A percentile compares a stretch with the other conserved stretches of the same genome.
These are phyloP conservation scores for Blastobotrys petasosporus DNA, from an alignment of 1,139 yeast genomes.

Conservation along the genomic window DNA sequence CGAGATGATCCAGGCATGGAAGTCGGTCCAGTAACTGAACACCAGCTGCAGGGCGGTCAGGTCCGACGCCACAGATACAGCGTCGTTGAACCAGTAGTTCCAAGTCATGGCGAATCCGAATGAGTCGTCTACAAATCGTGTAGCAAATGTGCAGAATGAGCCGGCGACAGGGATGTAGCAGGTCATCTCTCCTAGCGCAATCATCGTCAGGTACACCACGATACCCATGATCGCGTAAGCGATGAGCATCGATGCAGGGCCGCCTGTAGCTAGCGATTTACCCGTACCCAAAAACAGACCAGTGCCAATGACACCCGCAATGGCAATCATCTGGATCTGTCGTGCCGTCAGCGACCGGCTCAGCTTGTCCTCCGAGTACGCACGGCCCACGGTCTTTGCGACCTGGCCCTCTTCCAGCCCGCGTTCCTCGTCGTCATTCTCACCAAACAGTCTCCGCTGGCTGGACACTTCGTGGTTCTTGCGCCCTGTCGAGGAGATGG, in stretches of 20 bases:
- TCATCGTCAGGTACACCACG: constrained; percentile 51
- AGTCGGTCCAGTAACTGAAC: constrained; percentile 54
- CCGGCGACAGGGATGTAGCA: constrained; percentile 57
- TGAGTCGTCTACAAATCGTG: constrained; percentile 54
- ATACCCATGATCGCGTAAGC: constrained; percentile 46
- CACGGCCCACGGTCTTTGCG: constrained; percentile 6
- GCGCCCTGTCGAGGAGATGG: no score
- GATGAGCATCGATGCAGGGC: constrained; percentile 48
- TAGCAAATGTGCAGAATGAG: constrained; percentile 56
- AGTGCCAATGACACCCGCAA: constrained; percentile 46
- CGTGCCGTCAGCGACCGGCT: constrained; percentile 44
- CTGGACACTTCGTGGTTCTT: no score
- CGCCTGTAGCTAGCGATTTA: constrained; percentile 47
- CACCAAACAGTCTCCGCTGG: no score
- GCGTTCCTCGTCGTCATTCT: constrained; percentile 26
- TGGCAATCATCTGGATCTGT: constrained; percentile 43
- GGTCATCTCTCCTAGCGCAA: constrained; percentile 60
- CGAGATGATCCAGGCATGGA: constrained; percentile 53
- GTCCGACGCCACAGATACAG: constrained; percentile 56
- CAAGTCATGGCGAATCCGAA: constrained; percentile 57
- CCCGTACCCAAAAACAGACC: constrained; percentile 54
- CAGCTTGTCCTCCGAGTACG: constrained; percentile 23
- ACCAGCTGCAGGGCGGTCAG: constrained; percentile 56
- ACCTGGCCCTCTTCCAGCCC: constrained; percentile 39
- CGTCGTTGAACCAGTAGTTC: constrained; percentile 64